A percentile compares a stretch with the other conserved stretches of the same genome.
phyloP scores from a whole-genome alignment of 768 basidiomycete species.

The Boletus coccyginus region DNA sequence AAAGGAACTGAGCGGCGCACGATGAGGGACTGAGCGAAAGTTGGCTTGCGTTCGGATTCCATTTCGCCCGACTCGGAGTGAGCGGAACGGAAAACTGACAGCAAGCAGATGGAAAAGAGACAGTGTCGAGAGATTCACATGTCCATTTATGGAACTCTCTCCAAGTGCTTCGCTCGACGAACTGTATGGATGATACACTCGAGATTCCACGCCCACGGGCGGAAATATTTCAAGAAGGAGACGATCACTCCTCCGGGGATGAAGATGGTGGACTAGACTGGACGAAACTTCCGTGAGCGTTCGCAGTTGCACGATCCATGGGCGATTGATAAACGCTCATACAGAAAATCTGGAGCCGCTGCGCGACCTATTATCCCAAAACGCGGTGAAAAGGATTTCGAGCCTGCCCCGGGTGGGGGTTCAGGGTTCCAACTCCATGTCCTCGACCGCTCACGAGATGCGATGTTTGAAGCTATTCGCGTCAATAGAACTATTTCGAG shows the following conservation, averaged over 20 bases:
- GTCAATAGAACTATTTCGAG: constrained; percentile 73
- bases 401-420: constrained; percentile 65
- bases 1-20: constrained; percentile 31
- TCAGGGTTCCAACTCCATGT: constrained; percentile 79
- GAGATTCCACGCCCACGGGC: constrained; percentile 37
- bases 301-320: background rate
- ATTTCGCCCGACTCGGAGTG: constrained; percentile 16
- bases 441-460: constrained; percentile 73
- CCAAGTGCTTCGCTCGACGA: too few species aligned
- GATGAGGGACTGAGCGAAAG: constrained; percentile 46
- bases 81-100: constrained; percentile 7
- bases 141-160: constrained; percentile 13
- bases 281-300: constrained; percentile 67
- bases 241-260: constrained; percentile 61
- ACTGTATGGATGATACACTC: constrained; percentile 59
- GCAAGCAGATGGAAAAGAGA: background rate
- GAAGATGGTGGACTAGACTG: constrained; percentile 78
- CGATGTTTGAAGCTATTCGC: constrained; percentile 83
- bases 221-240: constrained; percentile 23
- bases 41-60: constrained; percentile 35
- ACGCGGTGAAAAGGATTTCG: constrained; percentile 97
- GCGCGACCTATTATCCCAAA: constrained; percentile 81
- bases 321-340: background rate
- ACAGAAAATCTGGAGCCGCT: constrained; percentile 24
- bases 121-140: too few species aligned